A percentile compares a stretch with the other conserved stretches of the same genome.
phyloP scores from a whole-genome alignment of 805 yeast genomes.

The Phaffomyces antillensis region DNA sequence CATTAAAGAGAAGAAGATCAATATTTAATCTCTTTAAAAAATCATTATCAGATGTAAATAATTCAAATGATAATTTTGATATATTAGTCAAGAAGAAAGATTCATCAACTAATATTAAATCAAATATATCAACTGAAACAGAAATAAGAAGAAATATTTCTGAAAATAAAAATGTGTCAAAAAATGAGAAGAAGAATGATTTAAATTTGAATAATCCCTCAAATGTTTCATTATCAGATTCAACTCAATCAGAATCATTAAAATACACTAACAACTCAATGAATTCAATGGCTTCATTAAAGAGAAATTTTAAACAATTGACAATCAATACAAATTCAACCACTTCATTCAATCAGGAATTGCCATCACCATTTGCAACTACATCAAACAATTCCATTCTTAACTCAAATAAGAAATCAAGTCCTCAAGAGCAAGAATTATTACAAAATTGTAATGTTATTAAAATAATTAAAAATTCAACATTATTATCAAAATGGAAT shows the following conservation, averaged over 20 bases:
- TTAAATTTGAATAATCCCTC: too few species aligned
- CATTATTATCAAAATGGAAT: conserved; percentile 18
- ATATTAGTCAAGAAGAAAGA: conserved; percentile 16
- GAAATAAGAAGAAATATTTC: not conserved
- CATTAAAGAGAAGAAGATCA: conserved; percentile 17
- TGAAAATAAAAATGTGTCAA: not conserved
- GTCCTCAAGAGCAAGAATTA: not conserved
- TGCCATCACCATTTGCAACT: conserved; percentile 8
- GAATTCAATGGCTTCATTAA: conserved; percentile 8
- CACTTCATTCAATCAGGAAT: not conserved
- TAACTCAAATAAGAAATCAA: not conserved
- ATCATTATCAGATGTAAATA: conserved; percentile 10
- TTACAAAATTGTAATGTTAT: conserved; percentile 2
- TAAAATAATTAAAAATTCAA: conserved; percentile 10
- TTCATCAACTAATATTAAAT: not conserved
- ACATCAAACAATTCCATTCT: not conserved
- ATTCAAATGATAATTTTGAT: conserved; percentile 22
- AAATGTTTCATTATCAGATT: too few species aligned
- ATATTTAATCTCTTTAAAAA: conserved; percentile 19
- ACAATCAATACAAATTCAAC: conserved; percentile 5
- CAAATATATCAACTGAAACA: not conserved
- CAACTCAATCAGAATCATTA: too few species aligned
- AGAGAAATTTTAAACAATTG: conserved; percentile 8
- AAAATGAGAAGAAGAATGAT: too few species aligned
- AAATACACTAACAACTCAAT: not conserved